These are phyloP conservation scores for Ustilago esculenta DNA, from an alignment of 1,284 basidiomycete genomes.

Conservation along the genomic window DNA sequence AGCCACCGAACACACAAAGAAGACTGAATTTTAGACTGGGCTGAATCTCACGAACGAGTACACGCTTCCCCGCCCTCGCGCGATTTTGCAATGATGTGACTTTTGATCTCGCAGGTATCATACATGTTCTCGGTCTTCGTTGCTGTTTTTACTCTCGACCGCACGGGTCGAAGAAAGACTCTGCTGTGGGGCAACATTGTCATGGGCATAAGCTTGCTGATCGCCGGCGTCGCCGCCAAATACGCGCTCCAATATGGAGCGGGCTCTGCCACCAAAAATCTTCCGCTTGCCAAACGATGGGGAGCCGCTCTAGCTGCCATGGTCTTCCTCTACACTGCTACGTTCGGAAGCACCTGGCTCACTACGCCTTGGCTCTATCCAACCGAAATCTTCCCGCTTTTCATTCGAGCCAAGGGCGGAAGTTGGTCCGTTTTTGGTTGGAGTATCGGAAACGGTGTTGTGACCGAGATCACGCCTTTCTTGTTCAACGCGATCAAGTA, in stretches of 20 bases:
- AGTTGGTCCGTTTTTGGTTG: slow-evolving; percentile 30
- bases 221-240: slow-evolving; percentile 33
- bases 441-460: slow-evolving; percentile 30
- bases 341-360: slow-evolving; percentile 20
- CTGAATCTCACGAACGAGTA: too few relatives aligned
- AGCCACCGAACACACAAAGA: too few relatives aligned
- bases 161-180: slow-evolving; percentile 19
- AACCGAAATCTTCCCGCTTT: slow-evolving; percentile 33
- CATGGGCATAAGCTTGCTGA: slow-evolving; percentile 21
- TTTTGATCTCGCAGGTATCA: slow-evolving; percentile 12
- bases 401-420: slow-evolving; percentile 28
- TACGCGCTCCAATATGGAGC: slow-evolving; percentile 26
- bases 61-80: too few relatives aligned
- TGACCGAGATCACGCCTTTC: slow-evolving; percentile 37
- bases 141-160: slow-evolving; percentile 20
- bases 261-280: slow-evolving; percentile 8
- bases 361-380: slow-evolving; percentile 26
- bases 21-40: too few relatives aligned
- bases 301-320: slow-evolving; percentile 30
- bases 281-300: slow-evolving; percentile 24
- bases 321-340: slow-evolving; percentile 35
- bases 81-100: too few relatives aligned
- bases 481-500: slow-evolving; percentile 33
- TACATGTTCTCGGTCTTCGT: slow-evolving; percentile 36
- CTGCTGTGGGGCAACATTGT: slow-evolving; percentile 26